Base-by-base conservation (phyloP, 2,329 filamentous ascomycete species). In the Malbranchea cinnamomea region DNA sequence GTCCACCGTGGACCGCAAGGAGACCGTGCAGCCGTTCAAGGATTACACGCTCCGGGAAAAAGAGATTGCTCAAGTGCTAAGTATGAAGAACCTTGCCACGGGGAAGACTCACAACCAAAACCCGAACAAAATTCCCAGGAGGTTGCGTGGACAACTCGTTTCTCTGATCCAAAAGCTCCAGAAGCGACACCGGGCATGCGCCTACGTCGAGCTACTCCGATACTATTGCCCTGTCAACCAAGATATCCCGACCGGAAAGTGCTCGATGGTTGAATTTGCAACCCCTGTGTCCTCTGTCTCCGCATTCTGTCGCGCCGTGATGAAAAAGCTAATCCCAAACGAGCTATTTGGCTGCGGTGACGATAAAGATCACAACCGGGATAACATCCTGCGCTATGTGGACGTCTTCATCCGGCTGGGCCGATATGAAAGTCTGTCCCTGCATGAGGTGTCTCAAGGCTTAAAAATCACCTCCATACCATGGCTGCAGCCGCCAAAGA, bases 11-110 rank as follows among this genome's bases (percentile, higher is more conserved):
- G 68, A 89, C 48, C 49, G 48, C 13, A 66, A 57, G 28, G 69
- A 80, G 44, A 87, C 77, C 0, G 61, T 71, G 0, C 78, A 87
- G 42, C 68, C 68, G 15, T 75, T 87, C 45, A 80, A 82, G 45
- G 84, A 93, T 50, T 92, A 93, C 48, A 85, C 78, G 0, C 51
- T 83, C 7, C 74, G 87, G 11, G 87, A 95, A 46, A 68, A 80
- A 7, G 87, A 95, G 46, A 87, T 94, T 35, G 41, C 46, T 16
- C 36, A 44, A 21, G 30, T 44, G 9, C 13, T n/a, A n/a, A n/a
- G n/a, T n/a, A n/a, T n/a, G n/a, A 37, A 20, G 40, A 41, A 11
- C 31, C 26, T 21, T 9, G 17, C 11, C 9, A 12, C n/a, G 10
- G 12, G 2, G 11, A n/a, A 14, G 6, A 6, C 7, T 14, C 21